A percentile compares a stretch with the other conserved stretches of the same genome.
These are phyloP conservation scores for Onygenales sp. DNA, from an alignment of 2,329 filamentous ascomycete genomes.

Conservation along the genomic window DNA sequence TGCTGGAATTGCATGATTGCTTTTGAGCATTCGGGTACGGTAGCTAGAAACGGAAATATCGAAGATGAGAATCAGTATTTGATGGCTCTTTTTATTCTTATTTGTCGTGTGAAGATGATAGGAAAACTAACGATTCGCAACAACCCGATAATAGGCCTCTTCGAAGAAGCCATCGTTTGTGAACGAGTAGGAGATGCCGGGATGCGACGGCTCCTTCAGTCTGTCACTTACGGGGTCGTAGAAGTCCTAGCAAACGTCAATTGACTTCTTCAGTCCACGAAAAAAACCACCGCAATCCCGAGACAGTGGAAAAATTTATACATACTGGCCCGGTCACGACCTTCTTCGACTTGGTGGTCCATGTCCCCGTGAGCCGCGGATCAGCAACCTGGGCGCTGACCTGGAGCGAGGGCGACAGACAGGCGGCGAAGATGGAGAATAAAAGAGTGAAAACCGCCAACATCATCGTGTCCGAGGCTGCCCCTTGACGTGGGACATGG, in stretches of 20 bases:
- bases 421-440: constrained; percentile 1
- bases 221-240: constrained; percentile 58
- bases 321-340: constrained; percentile 61
- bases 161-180: constrained; percentile 59
- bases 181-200: constrained; percentile 68
- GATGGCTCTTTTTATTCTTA: neutral
- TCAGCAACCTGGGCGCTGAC: constrained; percentile 28
- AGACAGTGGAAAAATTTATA: constrained; percentile 7
- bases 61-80: neutral
- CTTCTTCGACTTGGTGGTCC: constrained; percentile 60
- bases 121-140: constrained; percentile 54
- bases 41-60: constrained; percentile 33
- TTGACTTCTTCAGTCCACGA: neutral
- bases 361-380: constrained; percentile 55
- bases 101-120: neutral
- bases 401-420: constrained; percentile 17
- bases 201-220: constrained; percentile 55
- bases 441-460: constrained; percentile 3
- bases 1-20: constrained; percentile 67
- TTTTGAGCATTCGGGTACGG: constrained; percentile 50
- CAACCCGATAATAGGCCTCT: constrained; percentile 58
- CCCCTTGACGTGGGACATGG: neutral
- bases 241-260: constrained; percentile 45
- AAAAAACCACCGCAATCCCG: neutral
- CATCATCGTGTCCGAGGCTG: neutral